Percentiles rank a stretch among this genome's conserved stretches.
Evolutionary conservation across 768 basidiomycete species (phyloP).

Genomic region (Scleroderma citrinum): DNA sequence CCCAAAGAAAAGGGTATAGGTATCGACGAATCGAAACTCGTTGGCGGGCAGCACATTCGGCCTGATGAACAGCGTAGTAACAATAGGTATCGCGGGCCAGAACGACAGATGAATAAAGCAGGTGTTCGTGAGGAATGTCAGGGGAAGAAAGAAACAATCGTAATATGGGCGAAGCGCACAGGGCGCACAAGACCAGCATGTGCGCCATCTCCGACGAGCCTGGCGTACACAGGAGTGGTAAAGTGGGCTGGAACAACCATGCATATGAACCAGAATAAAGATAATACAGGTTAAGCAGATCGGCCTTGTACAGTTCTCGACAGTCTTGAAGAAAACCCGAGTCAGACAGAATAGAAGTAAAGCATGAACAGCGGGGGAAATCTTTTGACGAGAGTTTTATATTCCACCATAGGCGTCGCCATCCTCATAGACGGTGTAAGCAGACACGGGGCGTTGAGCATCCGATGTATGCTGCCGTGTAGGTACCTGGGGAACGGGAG

Average conservation of each 20-base stretch:
- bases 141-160: neutral
- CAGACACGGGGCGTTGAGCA: constrained; percentile 40
- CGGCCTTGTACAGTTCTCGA: constrained; percentile 15
- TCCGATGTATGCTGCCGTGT: constrained; percentile 7
- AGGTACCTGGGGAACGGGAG: constrained; percentile 8
- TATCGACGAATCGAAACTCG: no score
- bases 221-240: constrained; percentile 2
- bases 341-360: neutral
- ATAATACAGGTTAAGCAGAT: constrained; percentile 22
- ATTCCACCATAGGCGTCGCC: constrained; percentile 70
- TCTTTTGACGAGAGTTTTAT: constrained; percentile 24
- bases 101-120: neutral
- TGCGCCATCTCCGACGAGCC: constrained; percentile 8
- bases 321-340: constrained; percentile 7
- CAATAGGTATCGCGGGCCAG: neutral
- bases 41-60: constrained; percentile 7
- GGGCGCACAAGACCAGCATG: constrained; percentile 22
- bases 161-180: constrained; percentile 5
- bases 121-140: neutral
- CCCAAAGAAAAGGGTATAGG: no score
- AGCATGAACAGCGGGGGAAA: constrained; percentile 4
- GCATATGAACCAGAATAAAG: constrained; percentile 4
- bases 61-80: neutral
- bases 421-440: constrained; percentile 49
- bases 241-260: neutral